phyloP scores from a whole-genome alignment of 148 eudicot genomes.

The Polygonum maritimum region DNA sequence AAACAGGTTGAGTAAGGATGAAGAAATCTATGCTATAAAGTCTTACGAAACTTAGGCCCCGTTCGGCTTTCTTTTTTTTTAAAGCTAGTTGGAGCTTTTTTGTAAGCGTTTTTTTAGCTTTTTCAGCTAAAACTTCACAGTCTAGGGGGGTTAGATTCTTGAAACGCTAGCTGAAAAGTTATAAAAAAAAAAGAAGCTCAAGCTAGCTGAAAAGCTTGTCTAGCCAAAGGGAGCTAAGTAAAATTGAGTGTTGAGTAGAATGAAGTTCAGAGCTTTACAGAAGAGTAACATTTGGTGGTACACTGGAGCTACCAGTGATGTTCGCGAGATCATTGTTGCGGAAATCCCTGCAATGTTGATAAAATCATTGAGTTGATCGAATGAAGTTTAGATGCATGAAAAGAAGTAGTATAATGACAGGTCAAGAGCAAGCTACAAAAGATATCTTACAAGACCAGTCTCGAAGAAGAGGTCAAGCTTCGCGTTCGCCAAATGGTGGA shows the following conservation, averaged over 20 bases:
- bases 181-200: too few species aligned
- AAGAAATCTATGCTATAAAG: neutral
- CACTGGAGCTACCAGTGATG: conserved; percentile 42
- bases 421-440: neutral
- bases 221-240: too few species aligned
- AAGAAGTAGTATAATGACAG: neutral
- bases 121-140: too few species aligned
- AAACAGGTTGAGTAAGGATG: neutral
- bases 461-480: conserved; percentile 31
- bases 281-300: conserved; percentile 56
- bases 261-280: conserved; percentile 40
- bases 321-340: conserved; percentile 49
- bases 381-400: neutral
- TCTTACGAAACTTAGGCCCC: too few species aligned
- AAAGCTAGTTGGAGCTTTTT: too few species aligned
- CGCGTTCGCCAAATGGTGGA: conserved; percentile 57
- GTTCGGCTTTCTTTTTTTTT: too few species aligned
- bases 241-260: neutral
- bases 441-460: conserved; percentile 58
- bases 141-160: too few species aligned
- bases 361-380: too few species aligned
- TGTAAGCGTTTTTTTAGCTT: too few species aligned
- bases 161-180: too few species aligned
- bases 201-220: too few species aligned
- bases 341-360: conserved; percentile 55